A percentile compares a stretch with the other conserved stretches of the same genome.
phyloP scores from a whole-genome alignment of 805 yeast genomes.

The Saccharomycopsis sp. region DNA sequence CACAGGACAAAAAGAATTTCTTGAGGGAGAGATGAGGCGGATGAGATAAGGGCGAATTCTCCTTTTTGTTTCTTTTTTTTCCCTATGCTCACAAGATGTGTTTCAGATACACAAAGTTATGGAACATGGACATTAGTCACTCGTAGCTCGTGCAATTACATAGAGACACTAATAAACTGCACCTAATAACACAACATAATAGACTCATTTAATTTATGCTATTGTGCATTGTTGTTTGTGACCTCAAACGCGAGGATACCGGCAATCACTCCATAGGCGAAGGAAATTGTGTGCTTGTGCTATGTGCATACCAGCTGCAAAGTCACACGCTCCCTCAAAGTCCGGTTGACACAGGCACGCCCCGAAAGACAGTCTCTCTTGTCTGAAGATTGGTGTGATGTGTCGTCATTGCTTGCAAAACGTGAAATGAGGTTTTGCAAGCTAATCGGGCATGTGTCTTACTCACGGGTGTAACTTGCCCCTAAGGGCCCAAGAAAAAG shows the following conservation, averaged over 20 bases:
- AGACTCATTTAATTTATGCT: background rate
- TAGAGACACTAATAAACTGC: background rate
- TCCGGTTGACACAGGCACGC: no score
- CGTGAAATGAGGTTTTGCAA: background rate
- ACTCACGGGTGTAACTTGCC: background rate
- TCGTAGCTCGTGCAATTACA: background rate
- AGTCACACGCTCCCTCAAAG: no score
- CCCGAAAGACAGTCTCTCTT: no score
- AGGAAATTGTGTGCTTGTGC: background rate
- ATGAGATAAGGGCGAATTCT: background rate
- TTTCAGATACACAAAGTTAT: background rate
- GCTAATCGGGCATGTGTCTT: background rate
- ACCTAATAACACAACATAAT: background rate
- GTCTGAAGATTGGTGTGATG: no score
- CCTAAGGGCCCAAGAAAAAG: background rate
- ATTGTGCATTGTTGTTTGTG: background rate
- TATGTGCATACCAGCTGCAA: no score
- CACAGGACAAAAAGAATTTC: background rate
- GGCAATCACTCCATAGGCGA: background rate
- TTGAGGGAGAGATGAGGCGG: background rate
- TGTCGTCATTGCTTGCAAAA: background rate
- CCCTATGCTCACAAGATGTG: background rate
- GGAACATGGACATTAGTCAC: background rate
- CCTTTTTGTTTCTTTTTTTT: background rate
- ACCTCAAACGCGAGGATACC: no score